Evolutionary conservation across 2,329 filamentous ascomycete species (phyloP).

Genomic region (Colletotrichum sublineola): DNA sequence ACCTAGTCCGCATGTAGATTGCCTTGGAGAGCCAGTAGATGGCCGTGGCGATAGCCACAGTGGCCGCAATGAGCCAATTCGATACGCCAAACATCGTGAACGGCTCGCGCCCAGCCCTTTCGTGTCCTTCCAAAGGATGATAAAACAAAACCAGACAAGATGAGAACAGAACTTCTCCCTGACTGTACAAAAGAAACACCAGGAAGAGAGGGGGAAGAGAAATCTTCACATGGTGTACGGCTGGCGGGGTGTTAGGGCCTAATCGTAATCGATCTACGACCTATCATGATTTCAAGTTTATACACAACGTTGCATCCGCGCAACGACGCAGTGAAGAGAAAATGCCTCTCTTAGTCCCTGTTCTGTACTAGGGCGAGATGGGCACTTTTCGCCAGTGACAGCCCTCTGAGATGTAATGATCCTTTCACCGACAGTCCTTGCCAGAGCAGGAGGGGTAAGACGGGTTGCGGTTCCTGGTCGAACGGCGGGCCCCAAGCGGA

Average conservation of each 20-base stretch:
- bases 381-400: background rate
- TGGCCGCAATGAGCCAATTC: conserved; percentile 33
- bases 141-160: background rate
- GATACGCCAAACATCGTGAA: conserved; percentile 36
- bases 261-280: background rate
- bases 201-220: conserved; percentile 1
- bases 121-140: background rate
- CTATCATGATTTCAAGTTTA: background rate
- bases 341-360: background rate
- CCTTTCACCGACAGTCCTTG: background rate
- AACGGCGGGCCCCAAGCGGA: conserved; percentile 1
- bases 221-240: background rate
- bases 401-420: background rate
- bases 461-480: background rate
- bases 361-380: background rate
- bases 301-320: background rate
- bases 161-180: background rate
- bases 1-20: conserved; percentile 27
- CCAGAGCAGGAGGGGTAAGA: conserved; percentile 1
- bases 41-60: conserved; percentile 32
- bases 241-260: conserved; percentile 13
- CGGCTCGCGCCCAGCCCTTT: background rate
- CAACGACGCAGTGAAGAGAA: background rate
- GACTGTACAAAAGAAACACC: background rate
- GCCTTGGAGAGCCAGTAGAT: conserved; percentile 38